phyloP scores from a whole-genome alignment of 2,329 filamentous ascomycete species.

The Phialophora tarda region DNA sequence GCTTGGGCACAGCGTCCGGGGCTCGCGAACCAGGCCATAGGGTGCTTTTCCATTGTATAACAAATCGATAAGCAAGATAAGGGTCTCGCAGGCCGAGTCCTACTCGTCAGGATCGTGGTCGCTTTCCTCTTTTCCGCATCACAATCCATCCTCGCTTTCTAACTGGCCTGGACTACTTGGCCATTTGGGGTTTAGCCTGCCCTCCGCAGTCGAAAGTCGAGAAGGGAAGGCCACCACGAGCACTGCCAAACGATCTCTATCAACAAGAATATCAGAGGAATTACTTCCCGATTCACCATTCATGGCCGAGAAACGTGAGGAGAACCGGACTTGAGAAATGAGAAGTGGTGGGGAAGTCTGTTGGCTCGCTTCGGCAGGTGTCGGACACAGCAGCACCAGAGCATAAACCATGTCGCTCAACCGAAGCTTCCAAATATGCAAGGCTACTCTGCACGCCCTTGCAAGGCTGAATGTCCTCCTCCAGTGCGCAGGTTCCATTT shows the following conservation, averaged over 20 bases:
- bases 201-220: constrained; percentile 16
- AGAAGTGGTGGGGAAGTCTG: background rate
- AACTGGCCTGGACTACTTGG: constrained; percentile 25
- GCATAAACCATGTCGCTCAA: constrained; percentile 1
- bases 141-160: constrained; percentile 11
- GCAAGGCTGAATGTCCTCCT: constrained; percentile 7
- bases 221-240: constrained; percentile 30
- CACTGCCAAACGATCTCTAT: background rate
- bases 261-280: background rate
- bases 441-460: constrained; percentile 6
- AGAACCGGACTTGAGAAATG: background rate
- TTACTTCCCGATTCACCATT: background rate
- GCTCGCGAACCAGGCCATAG: background rate
- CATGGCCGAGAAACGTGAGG: background rate
- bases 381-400: background rate
- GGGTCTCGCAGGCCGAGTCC: constrained; percentile 17
- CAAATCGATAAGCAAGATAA: constrained; percentile 30
- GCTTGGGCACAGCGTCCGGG: background rate
- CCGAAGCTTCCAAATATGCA: constrained; percentile 7
- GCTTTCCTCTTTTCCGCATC: constrained; percentile 31
- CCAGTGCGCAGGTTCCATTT: background rate
- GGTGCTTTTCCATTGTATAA: constrained; percentile 12
- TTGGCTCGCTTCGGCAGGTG: background rate
- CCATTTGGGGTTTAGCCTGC: constrained; percentile 29
- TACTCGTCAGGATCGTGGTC: constrained; percentile 31